A percentile compares a stretch with the other conserved stretches of the same genome.
phyloP scores from a whole-genome alignment of 225 moss, liverwort and hornwort genomes.

The Bryoerythrophyllum caledonicum region DNA sequence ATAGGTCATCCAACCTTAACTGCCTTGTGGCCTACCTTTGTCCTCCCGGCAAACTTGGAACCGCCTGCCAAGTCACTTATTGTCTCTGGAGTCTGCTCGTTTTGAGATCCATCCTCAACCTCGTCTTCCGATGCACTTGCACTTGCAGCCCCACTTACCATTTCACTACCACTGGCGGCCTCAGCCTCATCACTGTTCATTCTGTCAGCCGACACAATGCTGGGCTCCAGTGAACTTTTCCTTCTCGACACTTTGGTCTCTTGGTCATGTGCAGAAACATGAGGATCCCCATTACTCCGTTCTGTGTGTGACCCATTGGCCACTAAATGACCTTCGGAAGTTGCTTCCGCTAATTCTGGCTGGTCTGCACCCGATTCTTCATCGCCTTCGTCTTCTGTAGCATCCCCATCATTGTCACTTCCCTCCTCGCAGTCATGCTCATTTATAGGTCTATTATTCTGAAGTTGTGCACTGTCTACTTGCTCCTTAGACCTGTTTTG shows the following conservation, averaged over 20 bases:
- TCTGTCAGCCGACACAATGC: conserved; percentile 32
- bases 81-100: conserved; percentile 19
- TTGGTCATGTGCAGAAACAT: conserved; percentile 21
- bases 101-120: conserved; percentile 14
- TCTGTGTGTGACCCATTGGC: conserved; percentile 2
- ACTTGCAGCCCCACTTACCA: conserved; percentile 21
- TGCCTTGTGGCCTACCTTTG: conserved; percentile 33
- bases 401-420: conserved; percentile 17
- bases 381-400: conserved; percentile 24
- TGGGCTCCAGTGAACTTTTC: conserved; percentile 29
- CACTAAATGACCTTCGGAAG: neutral
- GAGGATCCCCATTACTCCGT: conserved; percentile 10
- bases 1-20: too few relatives aligned
- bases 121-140: conserved; percentile 26
- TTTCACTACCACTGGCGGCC: conserved; percentile 34
- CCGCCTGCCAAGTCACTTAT: conserved; percentile 15
- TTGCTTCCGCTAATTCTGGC: neutral
- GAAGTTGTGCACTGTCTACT: conserved; percentile 25
- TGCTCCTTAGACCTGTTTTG: conserved; percentile 46
- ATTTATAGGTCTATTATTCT: conserved; percentile 21
- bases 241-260: conserved; percentile 22
- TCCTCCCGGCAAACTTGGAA: conserved; percentile 21
- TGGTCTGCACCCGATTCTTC: conserved; percentile 25
- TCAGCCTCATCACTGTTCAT: conserved; percentile 31
- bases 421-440: neutral